Percentiles rank a stretch among this genome's conserved stretches.
Conservation (phyloP, 805 yeast species). For the Maudiozyma saulgeensis region DNA sequence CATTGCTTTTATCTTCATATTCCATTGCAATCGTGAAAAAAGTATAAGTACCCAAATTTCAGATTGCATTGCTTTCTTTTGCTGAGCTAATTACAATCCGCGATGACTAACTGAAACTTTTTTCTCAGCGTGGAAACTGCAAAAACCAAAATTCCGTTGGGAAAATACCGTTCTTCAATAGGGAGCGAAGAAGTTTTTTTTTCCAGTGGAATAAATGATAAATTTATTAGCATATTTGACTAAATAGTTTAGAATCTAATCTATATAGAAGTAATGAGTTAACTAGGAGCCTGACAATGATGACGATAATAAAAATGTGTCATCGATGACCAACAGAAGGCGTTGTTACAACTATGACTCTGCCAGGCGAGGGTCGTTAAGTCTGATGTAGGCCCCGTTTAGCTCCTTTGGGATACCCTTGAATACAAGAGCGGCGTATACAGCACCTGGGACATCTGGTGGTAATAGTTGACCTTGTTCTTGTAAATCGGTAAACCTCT, state of each 20-base stretch:
- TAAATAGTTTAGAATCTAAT: too few species aligned
- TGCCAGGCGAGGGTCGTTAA: constrained; percentile 33
- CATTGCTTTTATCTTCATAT: too few species aligned
- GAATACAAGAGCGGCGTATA: constrained; percentile 58
- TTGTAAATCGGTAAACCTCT: constrained; percentile 58
- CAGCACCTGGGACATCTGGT: constrained; percentile 63
- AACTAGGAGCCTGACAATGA: too few species aligned
- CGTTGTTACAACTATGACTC: neutral
- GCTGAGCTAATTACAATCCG: too few species aligned
- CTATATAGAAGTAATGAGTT: too few species aligned
- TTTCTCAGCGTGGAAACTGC: neutral
- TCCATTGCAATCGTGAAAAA: neutral
- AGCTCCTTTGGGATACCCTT: constrained; percentile 46
- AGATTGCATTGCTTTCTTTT: neutral
- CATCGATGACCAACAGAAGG: neutral
- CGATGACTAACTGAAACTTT: neutral
- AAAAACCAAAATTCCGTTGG: neutral
- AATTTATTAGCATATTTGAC: too few species aligned
- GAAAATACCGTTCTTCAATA: neutral
- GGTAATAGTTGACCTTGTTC: constrained; percentile 46
- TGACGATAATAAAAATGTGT: neutral
- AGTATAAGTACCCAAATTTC: too few species aligned
- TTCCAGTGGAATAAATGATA: too few species aligned
- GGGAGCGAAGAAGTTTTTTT: neutral
- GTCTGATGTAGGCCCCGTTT: constrained; percentile 63